Conservation (phyloP, 495 filamentous ascomycete species). For the Pyrenopolyporus hunteri region DNA sequence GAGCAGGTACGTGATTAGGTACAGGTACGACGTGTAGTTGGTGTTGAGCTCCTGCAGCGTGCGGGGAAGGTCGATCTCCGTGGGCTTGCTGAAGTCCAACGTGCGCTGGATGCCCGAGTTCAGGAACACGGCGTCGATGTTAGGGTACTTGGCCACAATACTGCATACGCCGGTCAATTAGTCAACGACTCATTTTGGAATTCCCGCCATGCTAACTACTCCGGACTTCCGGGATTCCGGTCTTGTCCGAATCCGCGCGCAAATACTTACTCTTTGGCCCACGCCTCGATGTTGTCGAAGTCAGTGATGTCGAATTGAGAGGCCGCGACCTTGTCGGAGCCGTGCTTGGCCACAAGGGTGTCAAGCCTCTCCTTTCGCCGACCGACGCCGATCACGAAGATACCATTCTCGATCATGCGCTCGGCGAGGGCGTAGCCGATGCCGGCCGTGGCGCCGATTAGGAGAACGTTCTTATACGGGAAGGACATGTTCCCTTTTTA, state of each 20-base stretch:
- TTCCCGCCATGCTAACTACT: too few species aligned
- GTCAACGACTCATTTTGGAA: too few species aligned
- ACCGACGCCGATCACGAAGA: constrained; percentile 66
- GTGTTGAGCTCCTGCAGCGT: constrained; percentile 65
- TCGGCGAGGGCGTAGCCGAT: constrained; percentile 71
- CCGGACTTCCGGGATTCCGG: too few species aligned
- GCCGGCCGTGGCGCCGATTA: constrained; percentile 74
- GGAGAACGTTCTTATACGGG: constrained; percentile 70
- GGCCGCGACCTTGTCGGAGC: constrained; percentile 56
- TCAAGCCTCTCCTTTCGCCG: constrained; percentile 70
- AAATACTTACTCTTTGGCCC: constrained; percentile 57
- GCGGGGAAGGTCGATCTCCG: constrained; percentile 58
- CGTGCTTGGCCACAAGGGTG: constrained; percentile 64
- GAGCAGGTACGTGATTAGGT: constrained; percentile 66
- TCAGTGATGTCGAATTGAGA: constrained; percentile 69
- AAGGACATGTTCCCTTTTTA: constrained; percentile 58
- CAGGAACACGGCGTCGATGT: constrained; percentile 62
- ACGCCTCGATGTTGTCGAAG: constrained; percentile 61
- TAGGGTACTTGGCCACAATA: constrained; percentile 62
- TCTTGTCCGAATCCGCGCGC: not conserved
- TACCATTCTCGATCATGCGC: constrained; percentile 65
- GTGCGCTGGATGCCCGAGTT: constrained; percentile 64
- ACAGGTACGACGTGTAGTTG: constrained; percentile 70
- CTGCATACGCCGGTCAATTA: constrained; percentile 38
- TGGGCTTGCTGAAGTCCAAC: constrained; percentile 67